Conservation (phyloP, 2,329 filamentous ascomycete species). For the Trichothecium sympodiale region DNA sequence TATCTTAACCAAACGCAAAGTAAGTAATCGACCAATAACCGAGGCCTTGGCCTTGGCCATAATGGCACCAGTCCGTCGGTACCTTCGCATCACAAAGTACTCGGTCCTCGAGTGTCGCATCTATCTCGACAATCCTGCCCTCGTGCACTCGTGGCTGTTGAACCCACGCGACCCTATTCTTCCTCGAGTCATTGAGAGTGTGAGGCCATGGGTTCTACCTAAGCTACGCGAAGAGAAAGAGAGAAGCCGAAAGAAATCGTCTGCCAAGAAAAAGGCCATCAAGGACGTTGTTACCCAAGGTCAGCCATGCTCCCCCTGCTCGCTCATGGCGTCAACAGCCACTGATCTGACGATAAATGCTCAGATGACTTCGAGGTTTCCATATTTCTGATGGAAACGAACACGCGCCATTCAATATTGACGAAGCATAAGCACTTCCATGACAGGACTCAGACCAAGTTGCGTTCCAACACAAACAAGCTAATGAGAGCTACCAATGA, state of each 20-base stretch:
- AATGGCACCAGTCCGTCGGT: constrained; percentile 84
- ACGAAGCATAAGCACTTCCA: constrained; percentile 74
- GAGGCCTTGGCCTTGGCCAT: too few relatives aligned
- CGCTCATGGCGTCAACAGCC: neutral
- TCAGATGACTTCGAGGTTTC: constrained; percentile 91
- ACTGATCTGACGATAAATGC: neutral
- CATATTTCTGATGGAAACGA: constrained; percentile 82
- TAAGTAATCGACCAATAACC: too few relatives aligned
- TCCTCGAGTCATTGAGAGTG: constrained; percentile 70
- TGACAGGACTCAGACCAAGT: constrained; percentile 39
- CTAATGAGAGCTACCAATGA: constrained; percentile 46
- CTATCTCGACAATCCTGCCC: constrained; percentile 82
- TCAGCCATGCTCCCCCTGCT: constrained; percentile 25
- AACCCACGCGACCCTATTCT: constrained; percentile 66
- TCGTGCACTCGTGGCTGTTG: constrained; percentile 75
- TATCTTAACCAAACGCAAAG: too few relatives aligned
- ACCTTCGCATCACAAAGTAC: constrained; percentile 83
- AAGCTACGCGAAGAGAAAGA: constrained; percentile 82
- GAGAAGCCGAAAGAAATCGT: constrained; percentile 42
- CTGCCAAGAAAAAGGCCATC: constrained; percentile 65
- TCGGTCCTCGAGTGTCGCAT: constrained; percentile 96
- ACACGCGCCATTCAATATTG: constrained; percentile 74
- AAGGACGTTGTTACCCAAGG: constrained; percentile 82
- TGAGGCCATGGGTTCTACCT: constrained; percentile 77
- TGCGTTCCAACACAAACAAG: constrained; percentile 51